Base-by-base conservation (phyloP, 148 eudicot species). In the Suaeda aralocaspica region DNA sequence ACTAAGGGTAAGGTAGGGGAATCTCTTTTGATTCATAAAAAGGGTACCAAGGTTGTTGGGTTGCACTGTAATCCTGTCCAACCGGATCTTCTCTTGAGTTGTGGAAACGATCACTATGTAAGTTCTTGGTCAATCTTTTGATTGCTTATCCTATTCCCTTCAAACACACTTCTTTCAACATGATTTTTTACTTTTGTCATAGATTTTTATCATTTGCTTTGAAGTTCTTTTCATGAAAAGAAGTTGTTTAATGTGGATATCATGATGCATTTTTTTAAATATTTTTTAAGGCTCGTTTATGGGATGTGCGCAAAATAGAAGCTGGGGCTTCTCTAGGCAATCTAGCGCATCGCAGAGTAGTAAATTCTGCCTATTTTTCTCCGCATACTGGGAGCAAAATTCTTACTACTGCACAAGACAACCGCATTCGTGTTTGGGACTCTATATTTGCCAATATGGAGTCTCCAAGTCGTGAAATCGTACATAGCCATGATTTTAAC, bases 51-150 rank as follows among this genome's bases (percentile, higher is more conserved):
- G 86, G 92, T 94, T 71, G 90, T 86, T 25, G 97, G 99, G 70
- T 83, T 94, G 56, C 91, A 94, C 70, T 91, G 93, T 82, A 92
- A 94, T 85, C 97, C 99, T 78, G 70, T 87, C 65, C 96, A 94
- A 69, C 99, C 97, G 51, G 97, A 94, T 82, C 91, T 94, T 64
- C 87, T 94, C 63, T 74, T 94, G 82, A 91, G 97, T 64, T 91
- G 96, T 70, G 99, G 99, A 68, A 94, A 94, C 62, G 99, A 94
- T 79, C 97, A 91, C 87, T 94, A 83, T 81, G 99, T 94, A 84
- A 91, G 91, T 44, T 62, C 59, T 68, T 63, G 22, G 24, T 22
- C 18, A 25, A 52, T 5, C 71, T 64, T 61, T 52, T 34, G 25
- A 2, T 26, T 59, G 59, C 48, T 49, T 39, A 22, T 2, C 25